Evolutionary conservation across 1,284 basidiomycete species (phyloP).

Genomic region (Ceratobasidium sp.): DNA sequence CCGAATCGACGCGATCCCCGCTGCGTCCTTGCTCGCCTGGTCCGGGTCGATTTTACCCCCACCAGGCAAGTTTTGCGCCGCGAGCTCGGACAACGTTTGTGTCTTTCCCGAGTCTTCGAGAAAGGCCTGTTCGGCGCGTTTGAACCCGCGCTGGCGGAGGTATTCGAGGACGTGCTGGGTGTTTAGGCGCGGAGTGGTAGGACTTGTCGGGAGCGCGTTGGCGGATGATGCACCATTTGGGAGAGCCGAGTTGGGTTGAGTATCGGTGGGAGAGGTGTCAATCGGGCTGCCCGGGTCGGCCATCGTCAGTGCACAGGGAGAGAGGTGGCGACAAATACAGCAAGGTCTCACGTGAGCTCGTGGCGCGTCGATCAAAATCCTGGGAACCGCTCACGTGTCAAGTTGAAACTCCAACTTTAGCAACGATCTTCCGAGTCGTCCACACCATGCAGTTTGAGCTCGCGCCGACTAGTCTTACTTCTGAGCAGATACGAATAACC

Average conservation of each 20-base stretch:
- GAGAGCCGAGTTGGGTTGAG: conserved; percentile 27
- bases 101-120: conserved; percentile 58
- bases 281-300: conserved; percentile 14
- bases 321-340: not conserved
- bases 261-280: conserved; percentile 31
- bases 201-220: conserved; percentile 16
- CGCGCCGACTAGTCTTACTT: not conserved
- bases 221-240: conserved; percentile 20
- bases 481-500: not conserved
- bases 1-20: conserved; percentile 74
- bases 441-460: not conserved
- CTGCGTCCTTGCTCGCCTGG: conserved; percentile 50
- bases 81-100: conserved; percentile 53
- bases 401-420: not conserved
- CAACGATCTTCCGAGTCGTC: not conserved
- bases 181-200: conserved; percentile 36
- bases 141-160: conserved; percentile 80
- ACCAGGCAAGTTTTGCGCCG: conserved; percentile 62
- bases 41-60: conserved; percentile 56
- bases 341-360: conserved; percentile 1
- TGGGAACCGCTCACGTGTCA: conserved; percentile 1
- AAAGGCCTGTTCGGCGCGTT: conserved; percentile 75
- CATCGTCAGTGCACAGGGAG: conserved; percentile 11
- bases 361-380: conserved; percentile 20
- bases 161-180: conserved; percentile 72